Base-by-base conservation (phyloP, 345 rosid genomes). In the Combretum micranthum region DNA sequence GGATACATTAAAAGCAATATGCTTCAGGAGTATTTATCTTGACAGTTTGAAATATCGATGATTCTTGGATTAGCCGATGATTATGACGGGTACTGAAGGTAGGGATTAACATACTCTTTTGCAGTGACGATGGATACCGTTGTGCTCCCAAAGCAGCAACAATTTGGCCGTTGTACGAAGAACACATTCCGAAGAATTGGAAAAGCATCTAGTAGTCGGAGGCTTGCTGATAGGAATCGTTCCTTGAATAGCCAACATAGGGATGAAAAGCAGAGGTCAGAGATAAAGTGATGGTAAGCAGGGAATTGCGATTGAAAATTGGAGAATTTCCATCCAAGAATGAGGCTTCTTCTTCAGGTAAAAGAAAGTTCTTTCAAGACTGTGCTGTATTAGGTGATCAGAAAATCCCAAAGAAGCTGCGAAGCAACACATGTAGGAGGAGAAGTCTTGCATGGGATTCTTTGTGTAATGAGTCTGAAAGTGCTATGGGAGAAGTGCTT, bases 101-200 rank as follows among this genome's bases (percentile, higher is more conserved):
- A 49, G 56, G 49, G 2, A 42, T 20, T 54, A 47, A 42, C 32
- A 42, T 58, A 15, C 39, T 61, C 46, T 21, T 54, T 46, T 68
- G 74, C 72, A 64, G 81, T 52, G 62, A 66, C 22, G 42, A 75
- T 77, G 84, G 68, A 63, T 8, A 75, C 67, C 14, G 71, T 76
- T 15, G 50, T 65, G 64, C 58, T 72, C 42, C 69, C 74, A 20
- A 61, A 69, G 56, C 55, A 37, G 49, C 69, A 59, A 10, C 48
- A 50, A 47, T 51, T 61, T 15, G 32, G 61, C 22, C 15, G 52
- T 49, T 51, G 53, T 57, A 18, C n/a, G 4, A 77, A n/a, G n/a
- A n/a, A n/a, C n/a, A n/a, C n/a, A n/a, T n/a, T n/a, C n/a, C n/a
- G n/a, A n/a, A n/a, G n/a, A n/a, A n/a, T n/a, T n/a, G n/a, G n/a